Percentiles rank a stretch among this genome's conserved stretches.
Conservation (phyloP, 805 yeast species). For the Maudiozyma saulgeensis region DNA sequence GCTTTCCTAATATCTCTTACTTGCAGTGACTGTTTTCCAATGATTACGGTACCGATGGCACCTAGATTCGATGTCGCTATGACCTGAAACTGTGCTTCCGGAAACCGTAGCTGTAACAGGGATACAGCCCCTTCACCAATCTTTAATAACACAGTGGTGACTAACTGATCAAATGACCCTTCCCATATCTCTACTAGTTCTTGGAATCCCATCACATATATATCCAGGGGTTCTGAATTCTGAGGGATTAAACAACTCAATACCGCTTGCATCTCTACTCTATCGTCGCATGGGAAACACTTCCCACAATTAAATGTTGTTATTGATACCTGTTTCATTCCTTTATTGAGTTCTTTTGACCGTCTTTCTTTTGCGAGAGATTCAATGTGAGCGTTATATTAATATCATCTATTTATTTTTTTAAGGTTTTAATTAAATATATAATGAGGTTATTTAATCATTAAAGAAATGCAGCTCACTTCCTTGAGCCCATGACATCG, state of each 20-base stretch:
- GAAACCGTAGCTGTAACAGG: conserved; percentile 31
- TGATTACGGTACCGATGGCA: conserved; percentile 45
- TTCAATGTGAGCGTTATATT: too few species aligned
- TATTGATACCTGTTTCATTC: conserved; percentile 10
- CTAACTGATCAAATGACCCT: conserved; percentile 35
- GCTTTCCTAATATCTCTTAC: conserved; percentile 25
- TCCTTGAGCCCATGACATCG: conserved; percentile 16
- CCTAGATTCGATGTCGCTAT: conserved; percentile 42
- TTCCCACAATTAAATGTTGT: conserved; percentile 53
- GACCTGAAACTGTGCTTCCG: conserved; percentile 31
- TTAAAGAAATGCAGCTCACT: background rate
- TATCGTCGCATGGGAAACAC: conserved; percentile 28
- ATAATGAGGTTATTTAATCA: background rate
- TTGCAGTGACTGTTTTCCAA: conserved; percentile 32
- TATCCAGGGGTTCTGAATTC: conserved; percentile 16
- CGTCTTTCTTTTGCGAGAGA: background rate
- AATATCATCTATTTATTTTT: too few species aligned
- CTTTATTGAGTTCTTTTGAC: conserved; percentile 6
- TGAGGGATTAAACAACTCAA: conserved; percentile 30
- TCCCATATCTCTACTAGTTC: conserved; percentile 52
- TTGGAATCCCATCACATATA: conserved; percentile 57
- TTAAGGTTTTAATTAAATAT: background rate
- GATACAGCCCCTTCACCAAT: conserved; percentile 31
- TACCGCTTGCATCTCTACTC: conserved; percentile 25
- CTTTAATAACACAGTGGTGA: conserved; percentile 31